Base-by-base conservation (phyloP, 2,329 filamentous ascomycete genomes). In the Aspergillus arachidicola region DNA sequence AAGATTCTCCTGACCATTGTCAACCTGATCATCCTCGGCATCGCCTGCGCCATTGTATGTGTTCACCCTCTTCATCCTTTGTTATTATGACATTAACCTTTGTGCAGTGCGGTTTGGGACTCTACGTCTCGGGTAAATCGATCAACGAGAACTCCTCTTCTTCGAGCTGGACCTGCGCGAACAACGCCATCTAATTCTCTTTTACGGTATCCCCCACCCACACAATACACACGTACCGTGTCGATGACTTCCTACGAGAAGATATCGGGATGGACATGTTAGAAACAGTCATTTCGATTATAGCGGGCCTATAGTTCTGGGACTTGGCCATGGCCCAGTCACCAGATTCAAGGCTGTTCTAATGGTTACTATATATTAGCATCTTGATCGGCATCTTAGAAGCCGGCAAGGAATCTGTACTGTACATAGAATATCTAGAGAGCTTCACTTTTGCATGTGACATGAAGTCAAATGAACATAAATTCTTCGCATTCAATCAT, bases 1-100 rank as follows among this genome's bases (percentile, higher is more conserved):
- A 85, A 85, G 68, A 80, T 78, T 28, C 46, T 71, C 6, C 68
- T 85, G 12, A 80, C 79, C 1, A 58, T 79, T 3, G 16, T 83
- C 30, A 86, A 86, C 64, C 57, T 74, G 1, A 32, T 76, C 0
- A 77, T 83, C 14, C 73, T 84, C 21, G 62, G 57, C 26, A 69
- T 75, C 45, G 77, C 75, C 16, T 69, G 63, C 43, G 62, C 67
- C 36, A 72, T 74, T 51, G 72, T 75, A 70, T 36, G 73, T 68
- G 4, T 46, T 32, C 1, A 6, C 21, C 19, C 14, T 7, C 10
- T 48, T 3, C 4, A 34, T 2, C 3, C 1, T 26, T 16, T 10
- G 3, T 5, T 23, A 9, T 9, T 11, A 51, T n/a, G 4, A 26
- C 46, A 19, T 64, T 71, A 51, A 69, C 51, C 38, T 46, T 5